Base-by-base conservation (phyloP, 1,139 yeast species). In the Kodamaea plutei region DNA sequence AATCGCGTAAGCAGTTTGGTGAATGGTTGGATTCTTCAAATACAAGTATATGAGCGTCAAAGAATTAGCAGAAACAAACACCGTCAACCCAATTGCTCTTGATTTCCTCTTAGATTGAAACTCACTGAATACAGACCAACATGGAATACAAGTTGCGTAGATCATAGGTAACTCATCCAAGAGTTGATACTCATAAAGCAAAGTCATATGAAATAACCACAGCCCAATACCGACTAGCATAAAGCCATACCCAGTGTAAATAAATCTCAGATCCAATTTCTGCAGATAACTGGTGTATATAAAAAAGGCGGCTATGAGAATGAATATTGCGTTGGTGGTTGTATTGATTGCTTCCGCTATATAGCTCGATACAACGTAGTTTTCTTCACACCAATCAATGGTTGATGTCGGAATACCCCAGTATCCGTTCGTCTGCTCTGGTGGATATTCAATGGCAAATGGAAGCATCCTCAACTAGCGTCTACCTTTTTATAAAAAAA, bases 81-180 rank as follows among this genome's bases (percentile, higher is more conserved):
- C 78, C 11, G 73, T 61, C 7, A 61, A 32, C 2, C 74, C 84
- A n/a, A 84, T 75, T 3, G 65, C 55, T 3, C 57, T 20, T 3
- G 76, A 64, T 28, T 58, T 54, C 18, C 46, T 38, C 27, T 49
- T 41, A 40, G 68, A 48, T 43, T 67, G 69, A 33, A 72, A 69
- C 54, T 81, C 88, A 33, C 89, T 77, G 49, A 82, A 84, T 2
- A 88, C 79, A 35, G 87, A 79, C 87, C 96, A 93, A 42, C 85
- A 81, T 0, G 97, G 97, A 17, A 91, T 80, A 45, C 96, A 88
- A 2, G 97, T 91, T 21, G 96, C 96, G 58, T 91, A 91, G 40
- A 91, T 85, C 98, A 91, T 91, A 25, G 98, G 98, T 50, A 91
- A 69, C 58, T 91, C 98, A 60, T 91, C 98, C 55, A 91, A 68